Evolutionary conservation across 2,329 filamentous ascomycete genomes (phyloP).

Genomic region (Aphanocladium album): DNA sequence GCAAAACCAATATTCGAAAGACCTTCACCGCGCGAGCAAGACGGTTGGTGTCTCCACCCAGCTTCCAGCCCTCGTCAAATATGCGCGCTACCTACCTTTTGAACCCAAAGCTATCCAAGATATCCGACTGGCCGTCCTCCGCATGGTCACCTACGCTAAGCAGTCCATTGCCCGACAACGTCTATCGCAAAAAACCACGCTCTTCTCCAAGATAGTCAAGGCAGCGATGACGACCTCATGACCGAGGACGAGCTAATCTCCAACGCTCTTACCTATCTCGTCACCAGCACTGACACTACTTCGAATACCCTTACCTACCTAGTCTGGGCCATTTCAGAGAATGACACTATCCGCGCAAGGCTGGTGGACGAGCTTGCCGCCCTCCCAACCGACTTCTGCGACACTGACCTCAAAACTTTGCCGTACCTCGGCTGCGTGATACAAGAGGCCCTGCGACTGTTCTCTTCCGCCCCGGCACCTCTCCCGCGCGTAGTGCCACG

Average conservation of each 20-base stretch:
- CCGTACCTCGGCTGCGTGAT: slow-evolving; percentile 35
- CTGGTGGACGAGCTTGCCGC: slow-evolving; percentile 22
- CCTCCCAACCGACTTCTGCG: slow-evolving; percentile 20
- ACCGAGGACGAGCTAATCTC: slow-evolving; percentile 12
- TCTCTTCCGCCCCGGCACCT: slow-evolving; percentile 30
- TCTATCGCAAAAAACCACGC: slow-evolving; percentile 9
- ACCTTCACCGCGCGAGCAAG: slow-evolving; percentile 26
- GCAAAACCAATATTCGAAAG: slow-evolving; percentile 36
- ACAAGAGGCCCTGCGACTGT: slow-evolving; percentile 36
- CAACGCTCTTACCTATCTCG: slow-evolving; percentile 33
- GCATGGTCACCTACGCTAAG: neutral
- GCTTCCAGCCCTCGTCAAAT: slow-evolving; percentile 20
- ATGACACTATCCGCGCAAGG: slow-evolving; percentile 18
- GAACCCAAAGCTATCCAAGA: neutral
- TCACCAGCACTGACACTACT: slow-evolving; percentile 45
- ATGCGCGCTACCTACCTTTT: slow-evolving; percentile 17
- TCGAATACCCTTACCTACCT: slow-evolving; percentile 42
- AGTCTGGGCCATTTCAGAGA: slow-evolving; percentile 29
- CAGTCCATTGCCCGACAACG: neutral
- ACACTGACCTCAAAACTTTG: slow-evolving; percentile 29
- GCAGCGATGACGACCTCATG: slow-evolving; percentile 1
- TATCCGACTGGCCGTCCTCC: too few relatives aligned
- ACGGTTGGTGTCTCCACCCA: slow-evolving; percentile 17
- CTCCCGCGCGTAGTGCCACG: slow-evolving; percentile 33
- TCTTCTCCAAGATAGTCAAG: slow-evolving; percentile 13